Evolutionary conservation across 2,329 filamentous ascomycete genomes (phyloP), one percentile per base, ranked within the genome.

Genomic region (Harringtonia aguacate): DNA sequence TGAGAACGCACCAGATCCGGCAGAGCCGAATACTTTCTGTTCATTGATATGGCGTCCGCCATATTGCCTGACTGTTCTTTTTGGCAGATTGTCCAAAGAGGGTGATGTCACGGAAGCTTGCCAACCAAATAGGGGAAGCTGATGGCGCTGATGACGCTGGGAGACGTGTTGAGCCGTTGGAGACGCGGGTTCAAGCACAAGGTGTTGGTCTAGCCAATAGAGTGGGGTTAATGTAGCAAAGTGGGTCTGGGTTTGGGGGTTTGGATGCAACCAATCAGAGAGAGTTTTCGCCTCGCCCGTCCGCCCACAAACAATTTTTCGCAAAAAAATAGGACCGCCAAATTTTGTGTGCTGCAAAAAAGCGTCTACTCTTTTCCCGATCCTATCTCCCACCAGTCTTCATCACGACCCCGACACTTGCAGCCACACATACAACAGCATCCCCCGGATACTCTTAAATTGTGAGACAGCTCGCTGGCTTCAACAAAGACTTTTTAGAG

Each of bases 11-110:
- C 86, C 61, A 92, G 66, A 60, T 90, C 86, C 46, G 85, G 86
- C 51, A 92, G 67, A 45, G 79, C 81, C 41, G 85, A 84, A 59
- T 90, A 92, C 69, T 92, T 92, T 57, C 82, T 77, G 59, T 81
- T 85, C 50, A 85, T 71, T 30, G 84, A 76, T 84, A 88, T 88
- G 43, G 50, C 54, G n/a, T 17, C 43, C 7, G 28, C 12, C 28
- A 28, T 15, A 22, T 18, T 15, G 33, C 12, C 17, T 17, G 14
- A n/a, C n/a, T 13, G 9, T 14, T 8, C 18, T 13, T 31, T 30
- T n/a, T 14, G 30, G 18, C 7, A 13, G 24, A n/a, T 8, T 18
- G n/a, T 4, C 18, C 14, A n/a, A 35, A 17, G 21, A 35, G 17
- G 9, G 22, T 20, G 18, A 14, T 22, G 15, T n/a, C 14, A n/a